Conservation (phyloP, 768 basidiomycete species). For the Stropharia rugosoannulata region DNA sequence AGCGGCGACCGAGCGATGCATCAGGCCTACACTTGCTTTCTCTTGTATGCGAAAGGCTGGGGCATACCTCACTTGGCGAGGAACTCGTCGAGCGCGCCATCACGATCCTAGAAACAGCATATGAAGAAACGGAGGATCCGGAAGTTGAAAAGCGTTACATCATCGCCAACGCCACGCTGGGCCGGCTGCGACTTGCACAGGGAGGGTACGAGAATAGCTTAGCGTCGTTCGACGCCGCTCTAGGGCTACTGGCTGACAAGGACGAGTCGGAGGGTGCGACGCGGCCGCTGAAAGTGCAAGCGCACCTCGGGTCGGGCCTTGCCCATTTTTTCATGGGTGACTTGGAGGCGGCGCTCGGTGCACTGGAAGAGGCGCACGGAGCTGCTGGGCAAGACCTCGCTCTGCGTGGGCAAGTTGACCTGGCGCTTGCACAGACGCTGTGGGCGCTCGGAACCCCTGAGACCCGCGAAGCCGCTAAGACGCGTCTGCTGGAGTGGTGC, state of each 20-base stretch:
- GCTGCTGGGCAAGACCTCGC: conserved; percentile 45
- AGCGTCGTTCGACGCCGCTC: conserved; percentile 68
- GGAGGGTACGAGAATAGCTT: conserved; percentile 59
- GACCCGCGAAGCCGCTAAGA: conserved; percentile 73
- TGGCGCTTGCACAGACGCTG: conserved; percentile 81
- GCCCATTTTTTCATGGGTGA: conserved; percentile 67
- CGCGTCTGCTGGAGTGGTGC: conserved; percentile 80
- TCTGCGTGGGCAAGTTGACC: conserved; percentile 66
- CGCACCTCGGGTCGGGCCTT: conserved; percentile 70
- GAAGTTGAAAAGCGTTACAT: conserved; percentile 76
- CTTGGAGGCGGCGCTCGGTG: conserved; percentile 57
- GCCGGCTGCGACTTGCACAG: conserved; percentile 66
- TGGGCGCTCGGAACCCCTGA: conserved; percentile 83
- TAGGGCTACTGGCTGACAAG: conserved; percentile 65
- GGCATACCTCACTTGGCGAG: conserved; percentile 61
- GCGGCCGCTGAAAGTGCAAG: conserved; percentile 54
- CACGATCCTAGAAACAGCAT: conserved; percentile 74
- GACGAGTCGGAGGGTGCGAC: conserved; percentile 36
- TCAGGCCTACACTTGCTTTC: conserved; percentile 81
- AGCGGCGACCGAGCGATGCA: conserved; percentile 64
- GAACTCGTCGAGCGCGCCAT: conserved; percentile 63
- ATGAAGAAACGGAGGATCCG: conserved; percentile 85
- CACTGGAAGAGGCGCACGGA: conserved; percentile 67
- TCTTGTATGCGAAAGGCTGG: conserved; percentile 83
- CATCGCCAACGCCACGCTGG: conserved; percentile 81